A percentile compares a stretch with the other conserved stretches of the same genome.
phyloP scores from a whole-genome alignment of 495 filamentous ascomycete species.

The Parathielavia appendiculata region DNA sequence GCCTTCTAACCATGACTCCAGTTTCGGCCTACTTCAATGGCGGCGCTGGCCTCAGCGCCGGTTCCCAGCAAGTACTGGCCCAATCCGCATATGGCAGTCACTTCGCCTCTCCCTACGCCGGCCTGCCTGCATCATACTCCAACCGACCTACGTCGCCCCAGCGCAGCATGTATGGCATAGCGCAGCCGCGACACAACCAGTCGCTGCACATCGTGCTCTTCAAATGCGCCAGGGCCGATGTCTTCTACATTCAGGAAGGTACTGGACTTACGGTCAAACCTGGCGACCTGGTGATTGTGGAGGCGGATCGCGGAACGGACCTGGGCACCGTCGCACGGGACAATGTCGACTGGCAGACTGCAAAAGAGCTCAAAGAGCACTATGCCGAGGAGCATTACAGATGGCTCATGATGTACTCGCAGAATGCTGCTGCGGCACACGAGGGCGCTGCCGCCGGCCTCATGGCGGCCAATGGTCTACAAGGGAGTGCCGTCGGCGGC shows the following conservation, averaged over 20 bases:
- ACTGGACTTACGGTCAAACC: constrained; percentile 84
- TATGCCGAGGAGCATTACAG: constrained; percentile 91
- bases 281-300: constrained; percentile 93
- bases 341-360: constrained; percentile 75
- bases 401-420: constrained; percentile 96
- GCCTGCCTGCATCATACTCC: constrained; percentile 52
- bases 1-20: constrained; percentile 30
- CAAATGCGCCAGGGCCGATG: constrained; percentile 88
- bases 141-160: constrained; percentile 51
- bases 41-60: constrained; percentile 22
- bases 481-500: constrained; percentile 65
- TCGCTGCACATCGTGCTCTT: constrained; percentile 90
- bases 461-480: constrained; percentile 54
- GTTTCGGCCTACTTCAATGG: constrained; percentile 49
- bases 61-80: constrained; percentile 37
- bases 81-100: constrained; percentile 37
- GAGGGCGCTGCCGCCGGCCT: constrained; percentile 51
- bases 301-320: constrained; percentile 93
- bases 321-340: constrained; percentile 86
- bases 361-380: constrained; percentile 80
- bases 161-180: constrained; percentile 55
- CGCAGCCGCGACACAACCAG: constrained; percentile 70
- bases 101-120: constrained; percentile 38
- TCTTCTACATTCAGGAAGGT: constrained; percentile 94
- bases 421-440: constrained; percentile 58